Conservation (phyloP, 148 eudicot genomes). For the Suaeda aralocaspica region DNA sequence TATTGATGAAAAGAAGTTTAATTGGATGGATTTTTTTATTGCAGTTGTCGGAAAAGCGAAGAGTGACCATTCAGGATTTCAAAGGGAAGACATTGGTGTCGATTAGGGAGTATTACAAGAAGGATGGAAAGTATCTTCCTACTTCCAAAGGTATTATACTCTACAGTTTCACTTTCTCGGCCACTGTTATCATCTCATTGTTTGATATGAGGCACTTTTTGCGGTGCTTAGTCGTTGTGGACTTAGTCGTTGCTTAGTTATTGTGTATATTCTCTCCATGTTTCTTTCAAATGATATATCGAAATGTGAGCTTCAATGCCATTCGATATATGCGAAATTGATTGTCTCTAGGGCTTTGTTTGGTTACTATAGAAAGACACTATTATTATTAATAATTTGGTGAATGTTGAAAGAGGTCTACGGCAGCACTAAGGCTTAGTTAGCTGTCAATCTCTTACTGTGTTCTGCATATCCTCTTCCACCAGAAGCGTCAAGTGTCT, state of each 20-base stretch:
- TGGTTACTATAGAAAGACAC: no score
- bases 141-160: conserved; percentile 62
- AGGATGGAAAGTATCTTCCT: conserved; percentile 81
- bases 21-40: conserved; percentile 15
- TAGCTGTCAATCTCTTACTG: no score
- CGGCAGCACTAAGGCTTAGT: no score
- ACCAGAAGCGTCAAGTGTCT: no score
- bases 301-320: neutral
- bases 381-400: no score
- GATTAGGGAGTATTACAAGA: conserved; percentile 77
- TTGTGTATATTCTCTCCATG: neutral
- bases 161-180: neutral
- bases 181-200: neutral
- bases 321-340: neutral
- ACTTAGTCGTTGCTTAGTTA: neutral
- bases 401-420: no score
- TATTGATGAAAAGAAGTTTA: neutral
- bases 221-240: neutral
- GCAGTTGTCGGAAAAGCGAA: conserved; percentile 72
- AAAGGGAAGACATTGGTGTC: conserved; percentile 85
- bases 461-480: no score
- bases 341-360: no score
- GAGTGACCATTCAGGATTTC: conserved; percentile 79
- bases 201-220: neutral
- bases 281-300: neutral